phyloP scores from a whole-genome alignment of 768 basidiomycete species.

The Boletus sp. region DNA sequence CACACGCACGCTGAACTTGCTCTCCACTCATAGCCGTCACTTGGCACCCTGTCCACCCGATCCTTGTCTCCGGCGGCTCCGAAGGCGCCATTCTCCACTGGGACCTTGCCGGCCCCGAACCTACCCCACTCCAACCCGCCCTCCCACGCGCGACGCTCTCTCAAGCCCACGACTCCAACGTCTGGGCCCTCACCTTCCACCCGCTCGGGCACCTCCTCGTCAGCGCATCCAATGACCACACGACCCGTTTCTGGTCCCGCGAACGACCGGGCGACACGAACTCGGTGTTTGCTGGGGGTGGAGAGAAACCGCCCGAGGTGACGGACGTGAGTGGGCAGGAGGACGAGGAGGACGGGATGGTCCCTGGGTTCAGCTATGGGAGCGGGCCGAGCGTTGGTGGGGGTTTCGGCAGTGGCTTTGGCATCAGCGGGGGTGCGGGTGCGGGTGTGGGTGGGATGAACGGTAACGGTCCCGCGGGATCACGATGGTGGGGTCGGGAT shows the following conservation, averaged over 20 bases:
- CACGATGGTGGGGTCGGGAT: slow-evolving; percentile 46
- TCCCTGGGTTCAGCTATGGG: slow-evolving; percentile 66
- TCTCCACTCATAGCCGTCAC: slow-evolving; percentile 54
- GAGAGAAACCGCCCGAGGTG: slow-evolving; percentile 79
- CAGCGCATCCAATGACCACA: slow-evolving; percentile 95
- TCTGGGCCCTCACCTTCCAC: slow-evolving; percentile 95
- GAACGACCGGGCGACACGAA: slow-evolving; percentile 81
- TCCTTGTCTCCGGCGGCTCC: slow-evolving; percentile 91
- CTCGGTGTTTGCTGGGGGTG: slow-evolving; percentile 76
- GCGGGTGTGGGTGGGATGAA: slow-evolving; percentile 22
- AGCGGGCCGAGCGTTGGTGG: neutral
- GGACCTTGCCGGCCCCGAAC: slow-evolving; percentile 71
- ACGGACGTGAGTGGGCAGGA: slow-evolving; percentile 57
- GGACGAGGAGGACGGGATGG: slow-evolving; percentile 70
- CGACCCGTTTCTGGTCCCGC: slow-evolving; percentile 97
- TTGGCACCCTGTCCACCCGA: slow-evolving; percentile 94
- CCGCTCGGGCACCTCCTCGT: slow-evolving; percentile 94
- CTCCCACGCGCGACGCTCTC: slow-evolving; percentile 79
- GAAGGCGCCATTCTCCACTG: slow-evolving; percentile 95
- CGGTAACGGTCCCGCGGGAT: neutral
- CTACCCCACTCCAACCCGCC: slow-evolving; percentile 35
- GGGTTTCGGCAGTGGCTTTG: slow-evolving; percentile 13
- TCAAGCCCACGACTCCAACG: slow-evolving; percentile 97
- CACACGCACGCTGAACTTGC: neutral
- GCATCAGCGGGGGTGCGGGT: slow-evolving; percentile 26